These are phyloP conservation scores for Rehmannia glutinosa DNA, from an alignment of 257 asterid genomes.

Conservation along the genomic window DNA sequence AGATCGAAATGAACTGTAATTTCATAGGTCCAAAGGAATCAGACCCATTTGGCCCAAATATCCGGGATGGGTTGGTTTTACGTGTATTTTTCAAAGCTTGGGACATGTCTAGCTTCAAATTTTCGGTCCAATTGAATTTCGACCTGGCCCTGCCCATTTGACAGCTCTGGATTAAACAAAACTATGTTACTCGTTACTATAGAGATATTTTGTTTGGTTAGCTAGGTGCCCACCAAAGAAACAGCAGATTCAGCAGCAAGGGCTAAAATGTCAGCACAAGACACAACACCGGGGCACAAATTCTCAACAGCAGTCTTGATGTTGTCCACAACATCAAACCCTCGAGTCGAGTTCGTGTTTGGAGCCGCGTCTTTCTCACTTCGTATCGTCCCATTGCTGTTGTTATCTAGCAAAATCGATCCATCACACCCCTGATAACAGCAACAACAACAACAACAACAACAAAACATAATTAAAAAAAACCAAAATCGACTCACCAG, in stretches of 20 bases:
- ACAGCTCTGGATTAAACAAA: no score
- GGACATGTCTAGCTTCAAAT: no score
- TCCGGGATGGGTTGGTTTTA: no score
- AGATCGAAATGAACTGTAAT: no score
- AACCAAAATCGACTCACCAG: no score
- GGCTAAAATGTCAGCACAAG: conserved; percentile 68
- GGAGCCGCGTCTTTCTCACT: conserved; percentile 64
- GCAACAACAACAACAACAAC: not conserved
- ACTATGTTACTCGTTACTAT: no score
- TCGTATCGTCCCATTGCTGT: conserved; percentile 25
- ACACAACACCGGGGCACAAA: conserved; percentile 57
- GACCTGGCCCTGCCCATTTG: no score
- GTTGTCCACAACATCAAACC: conserved; percentile 53
- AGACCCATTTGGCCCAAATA: no score
- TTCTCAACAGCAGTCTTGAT: conserved; percentile 50
- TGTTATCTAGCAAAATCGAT: conserved; percentile 50
- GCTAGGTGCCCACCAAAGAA: conserved; percentile 46
- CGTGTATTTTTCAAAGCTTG: no score
- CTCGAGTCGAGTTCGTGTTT: conserved; percentile 45
- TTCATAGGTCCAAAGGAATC: no score
- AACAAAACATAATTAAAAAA: not conserved
- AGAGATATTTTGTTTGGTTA: no score
- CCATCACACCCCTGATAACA: conserved; percentile 63
- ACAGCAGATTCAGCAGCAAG: conserved; percentile 58
- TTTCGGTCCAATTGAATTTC: no score